Percentiles rank a stretch among this genome's conserved stretches.
Evolutionary conservation across 2,329 filamentous ascomycete species (phyloP).

Genomic region (Neocatenulostroma microsporum): DNA sequence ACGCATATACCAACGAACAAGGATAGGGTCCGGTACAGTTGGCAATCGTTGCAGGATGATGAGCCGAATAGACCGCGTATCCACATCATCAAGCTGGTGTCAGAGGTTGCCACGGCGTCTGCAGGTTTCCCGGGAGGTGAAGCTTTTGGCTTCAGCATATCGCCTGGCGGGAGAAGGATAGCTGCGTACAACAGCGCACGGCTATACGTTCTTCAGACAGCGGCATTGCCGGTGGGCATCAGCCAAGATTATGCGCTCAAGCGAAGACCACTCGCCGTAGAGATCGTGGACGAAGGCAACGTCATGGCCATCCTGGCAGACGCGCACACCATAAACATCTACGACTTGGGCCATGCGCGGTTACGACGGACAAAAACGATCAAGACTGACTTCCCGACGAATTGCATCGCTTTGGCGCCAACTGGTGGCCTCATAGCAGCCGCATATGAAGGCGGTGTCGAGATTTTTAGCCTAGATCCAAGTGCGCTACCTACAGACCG

Average conservation of each 20-base stretch:
- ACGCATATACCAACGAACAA: conserved; percentile 24
- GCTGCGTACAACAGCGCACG: conserved; percentile 79
- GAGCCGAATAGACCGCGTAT: conserved; percentile 31
- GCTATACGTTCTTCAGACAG: conserved; percentile 69
- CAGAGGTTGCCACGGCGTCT: conserved; percentile 71
- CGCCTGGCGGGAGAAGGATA: conserved; percentile 64
- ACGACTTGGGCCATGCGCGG: conserved; percentile 57
- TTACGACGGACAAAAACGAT: conserved; percentile 61
- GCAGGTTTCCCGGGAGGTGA: conserved; percentile 60
- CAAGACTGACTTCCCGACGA: conserved; percentile 67
- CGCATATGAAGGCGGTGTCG: conserved; percentile 77
- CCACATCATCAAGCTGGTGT: conserved; percentile 65
- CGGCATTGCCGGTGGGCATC: conserved; percentile 49
- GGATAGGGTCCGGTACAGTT: conserved; percentile 30
- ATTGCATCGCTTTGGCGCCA: conserved; percentile 71
- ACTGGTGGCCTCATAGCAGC: conserved; percentile 75
- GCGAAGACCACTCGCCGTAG: conserved; percentile 65
- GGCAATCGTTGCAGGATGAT: conserved; percentile 31
- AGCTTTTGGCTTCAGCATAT: conserved; percentile 76
- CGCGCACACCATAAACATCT: conserved; percentile 76
- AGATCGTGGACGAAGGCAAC: conserved; percentile 68
- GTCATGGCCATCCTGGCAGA: conserved; percentile 70
- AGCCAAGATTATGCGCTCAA: conserved; percentile 71
- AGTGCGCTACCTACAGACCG: conserved; percentile 40
- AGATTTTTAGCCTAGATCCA: conserved; percentile 67